Evolutionary conservation across 768 basidiomycete species (phyloP).

Genomic region (Suillus spraguei): DNA sequence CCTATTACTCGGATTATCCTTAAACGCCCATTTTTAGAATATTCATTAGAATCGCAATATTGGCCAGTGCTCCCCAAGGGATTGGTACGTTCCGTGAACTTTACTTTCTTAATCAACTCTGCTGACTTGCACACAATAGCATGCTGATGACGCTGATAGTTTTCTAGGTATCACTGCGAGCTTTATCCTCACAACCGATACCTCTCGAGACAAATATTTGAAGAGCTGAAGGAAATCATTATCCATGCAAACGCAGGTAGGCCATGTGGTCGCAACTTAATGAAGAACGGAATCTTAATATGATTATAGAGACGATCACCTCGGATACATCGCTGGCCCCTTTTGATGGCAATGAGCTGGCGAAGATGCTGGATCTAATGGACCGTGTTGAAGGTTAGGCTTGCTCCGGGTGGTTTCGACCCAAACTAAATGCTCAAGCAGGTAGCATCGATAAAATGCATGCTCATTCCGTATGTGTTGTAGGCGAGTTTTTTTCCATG

Average conservation of each 20-base stretch:
- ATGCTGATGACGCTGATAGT: background rate
- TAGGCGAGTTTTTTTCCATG: slow-evolving; percentile 5
- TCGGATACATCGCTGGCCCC: slow-evolving; percentile 21
- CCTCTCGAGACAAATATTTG: slow-evolving; percentile 8
- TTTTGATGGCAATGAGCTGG: slow-evolving; percentile 17
- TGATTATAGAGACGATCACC: slow-evolving; percentile 21
- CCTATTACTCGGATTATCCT: background rate
- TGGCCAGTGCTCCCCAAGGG: slow-evolving; percentile 20
- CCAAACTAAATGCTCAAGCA: background rate
- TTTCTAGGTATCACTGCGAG: slow-evolving; percentile 28
- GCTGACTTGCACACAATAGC: background rate
- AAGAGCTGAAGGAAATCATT: slow-evolving; percentile 14
- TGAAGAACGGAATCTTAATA: background rate
- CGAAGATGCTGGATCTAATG: slow-evolving; percentile 17
- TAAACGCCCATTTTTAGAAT: slow-evolving; percentile 17
- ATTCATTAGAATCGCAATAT: slow-evolving; percentile 29
- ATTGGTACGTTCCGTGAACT: background rate
- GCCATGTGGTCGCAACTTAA: background rate
- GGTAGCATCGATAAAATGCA: slow-evolving; percentile 11
- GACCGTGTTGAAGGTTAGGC: slow-evolving; percentile 11
- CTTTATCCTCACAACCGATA: slow-evolving; percentile 15
- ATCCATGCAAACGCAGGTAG: slow-evolving; percentile 16
- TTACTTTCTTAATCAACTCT: background rate
- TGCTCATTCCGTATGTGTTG: slow-evolving; percentile 14
- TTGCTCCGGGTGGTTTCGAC: background rate